Base-by-base conservation (phyloP, 768 basidiomycete species). In the Podaxis sp. region DNA sequence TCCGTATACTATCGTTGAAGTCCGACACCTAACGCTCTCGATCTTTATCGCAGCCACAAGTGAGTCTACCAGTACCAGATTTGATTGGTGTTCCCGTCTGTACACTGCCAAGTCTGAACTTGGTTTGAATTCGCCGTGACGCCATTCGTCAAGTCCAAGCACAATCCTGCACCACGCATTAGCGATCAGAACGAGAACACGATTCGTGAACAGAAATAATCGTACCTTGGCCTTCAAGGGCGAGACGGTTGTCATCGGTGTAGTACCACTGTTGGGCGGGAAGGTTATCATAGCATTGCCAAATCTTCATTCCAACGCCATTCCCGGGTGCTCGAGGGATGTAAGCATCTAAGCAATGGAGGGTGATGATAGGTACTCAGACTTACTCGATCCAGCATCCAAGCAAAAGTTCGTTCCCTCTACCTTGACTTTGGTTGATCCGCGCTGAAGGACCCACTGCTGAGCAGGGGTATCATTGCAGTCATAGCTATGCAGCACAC, bases 181-280 rank as follows among this genome's bases (percentile, higher is more conserved):
- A 12, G 12, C 24, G 12, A 24, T 24, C 22, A 26, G 9, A 56
- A 36, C 13, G 1, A 11, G 15, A n/a, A 26, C 48, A 26, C 28
- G 17, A 22, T 15, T 3, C n/a, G 19, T 5, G 4, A 44, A 26
- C 19, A 13, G n/a, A 33, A 36, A 48, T 2, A 22, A 52, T n/a
- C 68, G n/a, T 30, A 71, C 74, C 72, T 66, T 70, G 52, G 2
- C 67, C 62, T 42, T 70, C 65, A 9, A 76, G 59, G 5, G 72
- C 71, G 46, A 77, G 69, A 1, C 72, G 65, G 33, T 75, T 73
- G 55, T 75, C 71, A 22, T 65, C 60, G 0, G 70, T 73, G 42
- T 74, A 75, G 55, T 64, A 71, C 73, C 74, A 79, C n/a, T 70
- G 60, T 57, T 76, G 76, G 3, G 76, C 73, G 6, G 76, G 68